Evolutionary conservation across 805 yeast species (phyloP).

Genomic region (Starmerella apis): DNA sequence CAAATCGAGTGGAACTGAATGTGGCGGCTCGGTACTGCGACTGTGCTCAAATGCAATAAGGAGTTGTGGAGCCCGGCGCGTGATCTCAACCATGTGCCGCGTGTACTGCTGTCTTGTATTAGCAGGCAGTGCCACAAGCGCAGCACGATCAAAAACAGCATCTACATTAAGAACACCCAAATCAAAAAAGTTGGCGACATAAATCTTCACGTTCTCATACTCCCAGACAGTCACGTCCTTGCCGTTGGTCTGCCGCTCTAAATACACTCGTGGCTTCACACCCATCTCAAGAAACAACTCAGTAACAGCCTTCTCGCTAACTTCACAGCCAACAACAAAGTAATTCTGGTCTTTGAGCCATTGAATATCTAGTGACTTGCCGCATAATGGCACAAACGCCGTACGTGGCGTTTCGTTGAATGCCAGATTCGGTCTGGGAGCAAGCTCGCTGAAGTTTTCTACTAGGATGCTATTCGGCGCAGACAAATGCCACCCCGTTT

Average conservation of each 20-base stretch:
- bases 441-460: conserved; percentile 7
- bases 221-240: conserved; percentile 5
- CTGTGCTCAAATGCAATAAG: conserved; percentile 17
- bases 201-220: conserved; percentile 2
- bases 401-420: neutral
- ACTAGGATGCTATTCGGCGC: conserved; percentile 15
- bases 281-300: conserved; percentile 14
- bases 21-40: conserved; percentile 13
- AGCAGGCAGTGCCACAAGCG: conserved; percentile 18
- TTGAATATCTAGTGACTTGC: conserved; percentile 16
- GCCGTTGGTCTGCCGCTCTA: neutral
- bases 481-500: conserved; percentile 17
- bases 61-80: conserved; percentile 18
- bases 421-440: conserved; percentile 1
- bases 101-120: conserved; percentile 10
- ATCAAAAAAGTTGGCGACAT: conserved; percentile 15
- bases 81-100: conserved; percentile 11
- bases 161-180: conserved; percentile 7
- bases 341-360: conserved; percentile 14
- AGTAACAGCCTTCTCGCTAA: conserved; percentile 12
- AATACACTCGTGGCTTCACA: conserved; percentile 1
- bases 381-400: conserved; percentile 20
- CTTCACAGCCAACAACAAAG: conserved; percentile 17
- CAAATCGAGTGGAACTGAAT: conserved; percentile 15
- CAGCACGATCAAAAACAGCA: conserved; percentile 21